Evolutionary conservation across 495 filamentous ascomycete species (phyloP).

Genomic region (Trichoderma reesei): DNA sequence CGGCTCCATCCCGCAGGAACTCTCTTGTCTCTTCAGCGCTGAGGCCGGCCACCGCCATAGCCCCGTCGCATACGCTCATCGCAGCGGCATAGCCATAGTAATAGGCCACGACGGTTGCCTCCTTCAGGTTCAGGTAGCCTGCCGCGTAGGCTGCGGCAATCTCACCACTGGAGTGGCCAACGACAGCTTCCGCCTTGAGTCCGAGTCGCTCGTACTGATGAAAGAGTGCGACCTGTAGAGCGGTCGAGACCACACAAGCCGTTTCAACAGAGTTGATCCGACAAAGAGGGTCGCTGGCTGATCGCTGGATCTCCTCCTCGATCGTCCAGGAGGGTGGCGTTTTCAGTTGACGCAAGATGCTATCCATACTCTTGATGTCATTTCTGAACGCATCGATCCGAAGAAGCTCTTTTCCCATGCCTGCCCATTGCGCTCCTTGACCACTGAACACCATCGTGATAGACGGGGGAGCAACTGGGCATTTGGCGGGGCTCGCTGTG

Average conservation of each 20-base stretch:
- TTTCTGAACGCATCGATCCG: background rate
- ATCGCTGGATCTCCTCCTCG: constrained; percentile 31
- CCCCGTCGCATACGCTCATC: constrained; percentile 15
- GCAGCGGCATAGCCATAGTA: constrained; percentile 18
- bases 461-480: background rate
- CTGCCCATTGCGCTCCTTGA: constrained; percentile 17
- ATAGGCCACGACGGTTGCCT: constrained; percentile 19
- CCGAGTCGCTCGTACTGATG: constrained; percentile 34
- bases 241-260: constrained; percentile 32
- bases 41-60: constrained; percentile 27
- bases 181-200: constrained; percentile 28
- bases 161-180: constrained; percentile 30
- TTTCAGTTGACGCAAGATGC: background rate
- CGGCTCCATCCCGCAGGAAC: constrained; percentile 18
- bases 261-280: constrained; percentile 18
- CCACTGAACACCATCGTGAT: constrained; percentile 15
- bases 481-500: background rate
- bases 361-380: constrained; percentile 6
- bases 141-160: constrained; percentile 26
- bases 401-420: constrained; percentile 13
- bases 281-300: constrained; percentile 36
- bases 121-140: constrained; percentile 16
- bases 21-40: constrained; percentile 15
- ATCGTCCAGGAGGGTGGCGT: constrained; percentile 5
- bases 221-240: constrained; percentile 36